Evolutionary conservation across 2,329 filamentous ascomycete species (phyloP).

Genomic region (Chaetomium strumarium): DNA sequence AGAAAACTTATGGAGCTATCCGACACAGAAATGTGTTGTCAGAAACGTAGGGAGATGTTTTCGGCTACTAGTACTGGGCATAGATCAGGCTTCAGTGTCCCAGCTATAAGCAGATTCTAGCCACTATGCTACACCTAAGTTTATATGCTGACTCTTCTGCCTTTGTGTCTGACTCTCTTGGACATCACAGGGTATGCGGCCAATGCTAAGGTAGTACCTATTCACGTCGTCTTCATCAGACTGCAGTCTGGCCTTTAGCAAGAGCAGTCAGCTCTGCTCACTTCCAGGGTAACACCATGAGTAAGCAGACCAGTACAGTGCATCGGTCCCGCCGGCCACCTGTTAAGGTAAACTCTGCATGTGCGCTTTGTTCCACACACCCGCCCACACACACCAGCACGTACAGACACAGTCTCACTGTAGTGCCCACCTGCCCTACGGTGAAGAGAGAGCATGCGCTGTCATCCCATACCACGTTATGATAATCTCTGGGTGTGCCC

Average conservation of each 20-base stretch:
- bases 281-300: background rate
- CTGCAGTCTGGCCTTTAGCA: conserved; percentile 11
- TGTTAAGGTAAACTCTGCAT: conserved; percentile 15
- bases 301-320: conserved; percentile 18
- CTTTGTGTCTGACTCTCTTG: too few species aligned
- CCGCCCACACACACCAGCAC: background rate
- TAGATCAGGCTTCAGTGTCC: too few species aligned
- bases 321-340: conserved; percentile 10
- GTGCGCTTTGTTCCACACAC: background rate
- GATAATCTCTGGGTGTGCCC: background rate
- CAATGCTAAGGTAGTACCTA: too few species aligned
- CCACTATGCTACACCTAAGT: too few species aligned
- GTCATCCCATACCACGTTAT: conserved; percentile 12
- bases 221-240: too few species aligned
- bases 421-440: conserved; percentile 5
- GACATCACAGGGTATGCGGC: too few species aligned
- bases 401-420: conserved; percentile 10
- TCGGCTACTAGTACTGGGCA: too few species aligned
- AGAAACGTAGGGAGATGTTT: too few species aligned
- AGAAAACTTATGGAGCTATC: too few species aligned
- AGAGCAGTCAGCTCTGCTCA: background rate
- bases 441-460: conserved; percentile 7
- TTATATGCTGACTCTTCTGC: too few species aligned
- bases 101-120: too few species aligned
- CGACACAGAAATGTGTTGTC: too few species aligned